Conservation (phyloP, 768 basidiomycete genomes). For the Tylopilus subfusipes region DNA sequence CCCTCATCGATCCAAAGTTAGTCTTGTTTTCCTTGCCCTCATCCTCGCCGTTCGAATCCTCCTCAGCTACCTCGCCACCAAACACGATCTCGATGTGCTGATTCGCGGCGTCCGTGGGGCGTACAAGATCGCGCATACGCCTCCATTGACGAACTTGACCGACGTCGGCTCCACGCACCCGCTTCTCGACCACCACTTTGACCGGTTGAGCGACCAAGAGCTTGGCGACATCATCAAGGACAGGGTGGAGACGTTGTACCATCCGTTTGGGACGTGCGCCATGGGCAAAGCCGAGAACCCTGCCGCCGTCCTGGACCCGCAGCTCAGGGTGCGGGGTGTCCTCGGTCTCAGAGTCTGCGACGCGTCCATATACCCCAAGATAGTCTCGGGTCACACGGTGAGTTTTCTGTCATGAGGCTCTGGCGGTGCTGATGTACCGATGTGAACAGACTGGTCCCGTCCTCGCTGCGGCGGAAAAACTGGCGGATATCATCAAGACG, state of each 20-base stretch:
- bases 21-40: conserved; percentile 4
- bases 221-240: conserved; percentile 34
- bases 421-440: neutral
- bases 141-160: conserved; percentile 37
- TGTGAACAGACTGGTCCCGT: conserved; percentile 25
- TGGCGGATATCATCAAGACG: conserved; percentile 33
- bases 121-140: conserved; percentile 35
- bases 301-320: conserved; percentile 42
- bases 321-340: conserved; percentile 42
- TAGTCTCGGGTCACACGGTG: conserved; percentile 46
- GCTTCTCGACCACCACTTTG: conserved; percentile 38
- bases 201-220: conserved; percentile 31
- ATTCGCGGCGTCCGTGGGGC: conserved; percentile 41
- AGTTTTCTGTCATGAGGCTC: conserved; percentile 7
- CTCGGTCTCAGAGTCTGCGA: conserved; percentile 44
- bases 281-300: conserved; percentile 39
- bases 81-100: conserved; percentile 39
- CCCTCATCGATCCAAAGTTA: conserved; percentile 44
- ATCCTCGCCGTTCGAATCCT: neutral
- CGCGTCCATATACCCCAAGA: conserved; percentile 42
- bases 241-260: conserved; percentile 41
- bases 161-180: conserved; percentile 31
- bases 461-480: conserved; percentile 34
- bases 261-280: conserved; percentile 39
- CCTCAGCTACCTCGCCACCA: conserved; percentile 40